Percentiles rank a stretch among this genome's conserved stretches.
Conservation (phyloP, 1,284 basidiomycete species). For the Ustilago shanxiensis region DNA sequence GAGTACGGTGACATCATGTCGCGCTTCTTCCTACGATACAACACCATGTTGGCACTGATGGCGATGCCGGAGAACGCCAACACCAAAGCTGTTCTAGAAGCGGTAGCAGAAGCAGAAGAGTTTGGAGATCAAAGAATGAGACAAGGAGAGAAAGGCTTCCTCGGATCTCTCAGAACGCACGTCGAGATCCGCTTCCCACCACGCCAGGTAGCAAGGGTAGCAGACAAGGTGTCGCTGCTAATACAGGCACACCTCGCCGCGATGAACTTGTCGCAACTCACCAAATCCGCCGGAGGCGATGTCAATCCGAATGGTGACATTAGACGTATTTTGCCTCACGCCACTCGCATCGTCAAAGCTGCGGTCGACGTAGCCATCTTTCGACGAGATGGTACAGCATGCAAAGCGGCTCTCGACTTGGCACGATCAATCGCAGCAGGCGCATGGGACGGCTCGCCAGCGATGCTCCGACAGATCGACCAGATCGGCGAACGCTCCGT, state of each 20-base stretch:
- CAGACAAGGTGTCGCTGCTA: slow-evolving; percentile 61
- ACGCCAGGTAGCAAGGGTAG: slow-evolving; percentile 34
- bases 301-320: slow-evolving; percentile 40
- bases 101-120: slow-evolving; percentile 63
- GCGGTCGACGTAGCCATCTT: slow-evolving; percentile 48
- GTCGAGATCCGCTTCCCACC: slow-evolving; percentile 62
- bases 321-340: slow-evolving; percentile 45
- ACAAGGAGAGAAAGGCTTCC: slow-evolving; percentile 67
- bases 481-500: slow-evolving; percentile 81
- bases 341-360: slow-evolving; percentile 46
- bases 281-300: slow-evolving; percentile 28
- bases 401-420: slow-evolving; percentile 51
- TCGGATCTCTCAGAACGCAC: slow-evolving; percentile 30
- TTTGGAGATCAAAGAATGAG: slow-evolving; percentile 66
- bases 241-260: slow-evolving; percentile 56
- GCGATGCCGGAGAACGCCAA: slow-evolving; percentile 20
- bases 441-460: slow-evolving; percentile 85
- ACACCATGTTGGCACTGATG: slow-evolving; percentile 54
- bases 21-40: slow-evolving; percentile 54
- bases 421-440: slow-evolving; percentile 76
- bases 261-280: slow-evolving; percentile 44
- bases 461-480: slow-evolving; percentile 82
- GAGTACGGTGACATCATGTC: slow-evolving; percentile 60
- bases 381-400: slow-evolving; percentile 44
- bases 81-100: slow-evolving; percentile 41